Evolutionary conservation across 768 basidiomycete species (phyloP).

Genomic region (Phylloporus arenicola): DNA sequence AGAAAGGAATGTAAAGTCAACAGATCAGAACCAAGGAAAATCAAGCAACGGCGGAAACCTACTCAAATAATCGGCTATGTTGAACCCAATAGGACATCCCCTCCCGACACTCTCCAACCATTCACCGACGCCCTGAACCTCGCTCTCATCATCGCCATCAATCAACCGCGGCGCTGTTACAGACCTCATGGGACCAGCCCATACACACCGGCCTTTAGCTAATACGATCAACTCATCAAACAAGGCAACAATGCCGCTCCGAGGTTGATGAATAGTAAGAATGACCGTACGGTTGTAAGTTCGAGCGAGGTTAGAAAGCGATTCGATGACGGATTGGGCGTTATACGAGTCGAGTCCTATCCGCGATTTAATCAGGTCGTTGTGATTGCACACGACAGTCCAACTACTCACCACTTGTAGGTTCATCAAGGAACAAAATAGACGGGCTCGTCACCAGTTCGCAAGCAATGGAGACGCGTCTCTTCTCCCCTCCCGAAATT

Average conservation of each 20-base stretch:
- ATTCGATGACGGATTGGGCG: slow-evolving; percentile 90
- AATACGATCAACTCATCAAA: slow-evolving; percentile 91
- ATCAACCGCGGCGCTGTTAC: slow-evolving; percentile 3
- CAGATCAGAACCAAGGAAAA: neutral
- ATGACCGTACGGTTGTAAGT: slow-evolving; percentile 92
- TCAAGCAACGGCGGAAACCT: slow-evolving; percentile 28
- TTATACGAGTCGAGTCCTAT: slow-evolving; percentile 91
- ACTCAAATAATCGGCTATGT: slow-evolving; percentile 97
- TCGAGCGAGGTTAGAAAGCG: slow-evolving; percentile 76
- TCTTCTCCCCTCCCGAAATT: slow-evolving; percentile 97
- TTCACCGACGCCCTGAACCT: slow-evolving; percentile 31
- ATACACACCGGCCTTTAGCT: slow-evolving; percentile 62
- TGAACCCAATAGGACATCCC: slow-evolving; percentile 89
- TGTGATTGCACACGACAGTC: neutral
- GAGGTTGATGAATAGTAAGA: slow-evolving; percentile 97
- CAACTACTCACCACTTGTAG: slow-evolving; percentile 73
- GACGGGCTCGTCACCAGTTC: slow-evolving; percentile 97
- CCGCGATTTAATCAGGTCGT: slow-evolving; percentile 2
- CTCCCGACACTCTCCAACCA: slow-evolving; percentile 78
- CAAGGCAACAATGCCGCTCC: slow-evolving; percentile 93
- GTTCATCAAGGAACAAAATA: slow-evolving; percentile 94
- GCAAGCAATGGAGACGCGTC: slow-evolving; percentile 94
- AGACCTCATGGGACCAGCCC: slow-evolving; percentile 28
- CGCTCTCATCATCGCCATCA: slow-evolving; percentile 9
- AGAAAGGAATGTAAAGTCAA: neutral